Evolutionary conservation across 805 yeast species (phyloP).

Genomic region (Hyphopichia homilentoma): DNA sequence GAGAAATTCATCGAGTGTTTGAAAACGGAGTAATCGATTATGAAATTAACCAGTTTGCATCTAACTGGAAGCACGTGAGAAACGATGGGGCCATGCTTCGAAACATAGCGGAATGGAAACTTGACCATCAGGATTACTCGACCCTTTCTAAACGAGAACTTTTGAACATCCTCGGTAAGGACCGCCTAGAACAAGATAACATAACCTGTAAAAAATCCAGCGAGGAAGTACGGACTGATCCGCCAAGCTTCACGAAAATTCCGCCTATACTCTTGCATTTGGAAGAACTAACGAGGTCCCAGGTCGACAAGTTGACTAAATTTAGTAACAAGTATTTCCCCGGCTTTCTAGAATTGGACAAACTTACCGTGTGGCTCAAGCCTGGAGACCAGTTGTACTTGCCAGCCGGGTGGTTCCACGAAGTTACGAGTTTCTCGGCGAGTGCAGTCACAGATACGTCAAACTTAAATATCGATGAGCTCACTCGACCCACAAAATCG

Average conservation of each 20-base stretch:
- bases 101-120: conserved; percentile 44
- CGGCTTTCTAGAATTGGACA: conserved; percentile 37
- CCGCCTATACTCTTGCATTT: conserved; percentile 64
- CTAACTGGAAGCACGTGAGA: conserved; percentile 58
- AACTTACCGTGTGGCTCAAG: conserved; percentile 44
- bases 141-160: conserved; percentile 15
- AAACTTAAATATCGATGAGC: too few relatives aligned
- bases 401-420: conserved; percentile 84
- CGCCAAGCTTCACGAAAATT: conserved; percentile 64
- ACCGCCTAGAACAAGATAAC: conserved; percentile 24
- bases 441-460: too few relatives aligned
- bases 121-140: conserved; percentile 20
- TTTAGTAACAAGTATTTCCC: conserved; percentile 48
- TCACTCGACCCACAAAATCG: too few relatives aligned
- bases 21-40: conserved; percentile 70
- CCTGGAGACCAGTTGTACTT: conserved; percentile 68
- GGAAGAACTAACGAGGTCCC: conserved; percentile 39
- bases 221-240: conserved; percentile 23
- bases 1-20: conserved; percentile 49
- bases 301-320: conserved; percentile 22
- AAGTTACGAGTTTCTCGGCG: conserved; percentile 62
- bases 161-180: too few relatives aligned
- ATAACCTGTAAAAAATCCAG: conserved; percentile 10
- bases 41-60: conserved; percentile 48
- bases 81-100: conserved; percentile 59